Evolutionary conservation across 2,329 filamentous ascomycete species (phyloP), one percentile per base, ranked within the genome.

Genomic region (Trichoderma aggressivum): DNA sequence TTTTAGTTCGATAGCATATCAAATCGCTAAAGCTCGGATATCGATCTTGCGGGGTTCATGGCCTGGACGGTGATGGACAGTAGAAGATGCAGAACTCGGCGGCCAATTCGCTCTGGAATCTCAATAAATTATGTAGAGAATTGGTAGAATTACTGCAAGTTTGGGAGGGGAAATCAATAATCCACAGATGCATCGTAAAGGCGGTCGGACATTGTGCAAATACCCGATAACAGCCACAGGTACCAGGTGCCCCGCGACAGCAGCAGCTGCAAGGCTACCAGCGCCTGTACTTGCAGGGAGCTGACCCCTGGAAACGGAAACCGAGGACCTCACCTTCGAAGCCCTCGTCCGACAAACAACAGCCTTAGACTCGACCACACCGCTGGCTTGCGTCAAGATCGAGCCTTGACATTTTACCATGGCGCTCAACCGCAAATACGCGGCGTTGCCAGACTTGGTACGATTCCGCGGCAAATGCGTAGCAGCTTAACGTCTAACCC

Each of bases 361-460:
- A 21, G 24, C 16, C 11, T 28, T 32, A 14, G 26, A n/a, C 56
- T 34, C 21, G 56, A 32, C 56, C 30, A 30, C 34, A 30, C 58
- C 26, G n/a, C 39, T 50, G 10, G 10, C 43, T 30, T 55, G 47
- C 30, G 24, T 24, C 58, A 34, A 63, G 12, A 50, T 59, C 24
- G 32, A 58, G 36, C 36, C 34, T 18, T 24, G n/a, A n/a, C 26
- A 39, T 39, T 53, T 50, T 28, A 14, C n/a, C 14, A 94, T 94
- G 92, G 88, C 92, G 43, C 86, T 92, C 73, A 92, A 91, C 79
- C 89, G 91, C 78, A 96, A 96, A 85, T 96, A 95, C 79, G 92
- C 92, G 64, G 91, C 90, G 70, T 84, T 96, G 74, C 93, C 92
- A 71, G 93, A 95, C 80, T 83, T 96, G 80, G 93, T 94, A 84